Base-by-base conservation (phyloP, 83 land plant species). In the Thuja plicata region DNA sequence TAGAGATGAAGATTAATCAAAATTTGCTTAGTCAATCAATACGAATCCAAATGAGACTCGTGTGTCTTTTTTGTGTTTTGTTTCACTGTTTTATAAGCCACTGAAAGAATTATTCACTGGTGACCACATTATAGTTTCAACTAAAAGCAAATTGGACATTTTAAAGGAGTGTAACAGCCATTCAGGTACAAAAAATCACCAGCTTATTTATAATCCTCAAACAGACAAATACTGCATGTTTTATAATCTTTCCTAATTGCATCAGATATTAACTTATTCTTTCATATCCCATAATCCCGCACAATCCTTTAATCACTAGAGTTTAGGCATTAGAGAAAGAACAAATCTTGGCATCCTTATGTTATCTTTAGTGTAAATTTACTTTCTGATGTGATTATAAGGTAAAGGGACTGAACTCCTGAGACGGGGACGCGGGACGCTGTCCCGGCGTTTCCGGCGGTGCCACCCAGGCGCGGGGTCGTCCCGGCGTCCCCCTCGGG, bases 51-150 rank as follows among this genome's bases (percentile, higher is more conserved):
- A 41, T 21, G 83, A 80, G 32, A 21, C 24, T 41, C 45, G 43
- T 81, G n/a, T 41, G 10, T 81, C 8, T 43, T 27, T 24, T 43
- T 24, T 80, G 43, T 80, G 8, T 40, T 41, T 41, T 81, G 84
- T 43, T 52, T 92, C 92, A 85, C 79, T 93, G 43, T 84, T 88
- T 62, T 90, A 93, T 87, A 93, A 92, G 87, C 85, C 94, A 76
- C 48, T 81, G 84, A 90, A 92, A 89, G 88, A 88, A n/a, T 83
- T 93, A 24, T 92, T 93, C 84, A 92, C 91, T 24, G 94, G 94
- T 16, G 94, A 93, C 74, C 93, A 88, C 76, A 79, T 92, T 0
- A 13, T 46, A 17, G 88, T 88, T 43, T 57, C 88, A 4, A 32
- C 17, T 30, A 90, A 90, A 46, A 77, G 30, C 83, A 88, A 85